These are phyloP conservation scores for Funneliformis geosporum DNA, from an alignment of 192 early-diverging fungal species.

Conservation along the genomic window DNA sequence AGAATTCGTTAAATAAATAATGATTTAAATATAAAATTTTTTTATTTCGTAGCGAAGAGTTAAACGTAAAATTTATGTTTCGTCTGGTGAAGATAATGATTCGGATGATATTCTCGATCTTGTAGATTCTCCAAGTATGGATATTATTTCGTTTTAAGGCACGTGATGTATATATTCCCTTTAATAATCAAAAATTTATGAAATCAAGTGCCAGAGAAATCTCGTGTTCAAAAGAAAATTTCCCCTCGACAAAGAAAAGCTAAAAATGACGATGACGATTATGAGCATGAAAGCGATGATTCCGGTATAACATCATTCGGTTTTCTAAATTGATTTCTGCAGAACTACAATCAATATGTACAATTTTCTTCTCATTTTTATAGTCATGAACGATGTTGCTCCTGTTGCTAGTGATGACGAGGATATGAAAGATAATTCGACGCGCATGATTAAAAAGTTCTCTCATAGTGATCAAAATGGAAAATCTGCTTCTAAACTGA, in stretches of 20 bases:
- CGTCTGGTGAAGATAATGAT: slow-evolving; percentile 15
- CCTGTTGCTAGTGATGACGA: not conserved
- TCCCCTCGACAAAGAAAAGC: not conserved
- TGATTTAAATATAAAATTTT: not conserved
- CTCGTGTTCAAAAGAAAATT: not conserved
- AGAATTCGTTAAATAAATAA: not conserved
- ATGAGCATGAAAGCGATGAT: not conserved
- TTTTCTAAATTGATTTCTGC: not conserved
- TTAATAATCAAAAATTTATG: not conserved
- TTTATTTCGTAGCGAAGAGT: not conserved
- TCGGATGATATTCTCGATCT: not conserved
- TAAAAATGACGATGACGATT: slow-evolving; percentile 3
- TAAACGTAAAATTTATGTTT: slow-evolving; percentile 25
- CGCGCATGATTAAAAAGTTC: not conserved
- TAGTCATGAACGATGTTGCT: not conserved
- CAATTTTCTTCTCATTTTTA: not conserved
- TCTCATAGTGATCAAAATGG: not conserved
- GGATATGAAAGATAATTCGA: not conserved
- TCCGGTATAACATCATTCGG: not conserved
- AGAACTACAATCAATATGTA: not conserved
- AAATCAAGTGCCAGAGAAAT: not conserved
- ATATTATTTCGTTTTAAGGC: not conserved
- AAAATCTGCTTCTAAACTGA: not conserved
- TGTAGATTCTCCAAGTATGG: slow-evolving; percentile 2
- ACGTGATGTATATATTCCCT: not conserved